Conservation (phyloP, 768 basidiomycete species). For the Boletellus sp. region DNA sequence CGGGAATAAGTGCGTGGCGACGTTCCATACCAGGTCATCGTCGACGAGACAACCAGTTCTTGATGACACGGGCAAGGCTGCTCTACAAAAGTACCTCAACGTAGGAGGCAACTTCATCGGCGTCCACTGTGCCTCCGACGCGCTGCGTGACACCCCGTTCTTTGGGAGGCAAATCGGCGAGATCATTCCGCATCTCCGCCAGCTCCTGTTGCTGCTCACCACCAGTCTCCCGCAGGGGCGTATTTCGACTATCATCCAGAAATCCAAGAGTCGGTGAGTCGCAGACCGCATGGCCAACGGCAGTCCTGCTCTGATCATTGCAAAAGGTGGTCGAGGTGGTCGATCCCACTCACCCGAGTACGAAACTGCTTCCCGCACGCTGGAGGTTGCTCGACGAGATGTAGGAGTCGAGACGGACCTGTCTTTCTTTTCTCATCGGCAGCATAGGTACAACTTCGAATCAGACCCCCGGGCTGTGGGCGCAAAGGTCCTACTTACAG, state of each 20-base stretch:
- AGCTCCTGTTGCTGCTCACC: neutral
- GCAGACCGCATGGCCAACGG: neutral
- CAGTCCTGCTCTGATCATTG: neutral
- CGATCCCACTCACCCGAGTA: conserved; percentile 59
- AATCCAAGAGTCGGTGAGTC: conserved; percentile 59
- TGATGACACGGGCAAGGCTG: conserved; percentile 52
- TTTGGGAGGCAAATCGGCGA: conserved; percentile 57
- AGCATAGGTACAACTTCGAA: conserved; percentile 62
- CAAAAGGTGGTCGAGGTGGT: conserved; percentile 56
- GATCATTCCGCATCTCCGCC: neutral
- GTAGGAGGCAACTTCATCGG: conserved; percentile 69
- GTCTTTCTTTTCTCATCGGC: conserved; percentile 9
- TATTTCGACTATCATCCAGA: conserved; percentile 70
- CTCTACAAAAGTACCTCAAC: conserved; percentile 63
- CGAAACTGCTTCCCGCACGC: conserved; percentile 44
- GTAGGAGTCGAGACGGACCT: conserved; percentile 33
- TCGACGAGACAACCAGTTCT: conserved; percentile 39
- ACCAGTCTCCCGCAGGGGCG: conserved; percentile 39
- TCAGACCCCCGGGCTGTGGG: conserved; percentile 65
- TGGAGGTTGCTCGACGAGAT: conserved; percentile 61
- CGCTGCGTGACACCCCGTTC: conserved; percentile 53
- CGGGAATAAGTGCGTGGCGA: conserved; percentile 57
- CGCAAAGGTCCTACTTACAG: conserved; percentile 58
- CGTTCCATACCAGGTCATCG: neutral
- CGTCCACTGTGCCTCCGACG: conserved; percentile 64